Base-by-base conservation (phyloP, 805 yeast genomes). In the Yamadazyma olivae region DNA sequence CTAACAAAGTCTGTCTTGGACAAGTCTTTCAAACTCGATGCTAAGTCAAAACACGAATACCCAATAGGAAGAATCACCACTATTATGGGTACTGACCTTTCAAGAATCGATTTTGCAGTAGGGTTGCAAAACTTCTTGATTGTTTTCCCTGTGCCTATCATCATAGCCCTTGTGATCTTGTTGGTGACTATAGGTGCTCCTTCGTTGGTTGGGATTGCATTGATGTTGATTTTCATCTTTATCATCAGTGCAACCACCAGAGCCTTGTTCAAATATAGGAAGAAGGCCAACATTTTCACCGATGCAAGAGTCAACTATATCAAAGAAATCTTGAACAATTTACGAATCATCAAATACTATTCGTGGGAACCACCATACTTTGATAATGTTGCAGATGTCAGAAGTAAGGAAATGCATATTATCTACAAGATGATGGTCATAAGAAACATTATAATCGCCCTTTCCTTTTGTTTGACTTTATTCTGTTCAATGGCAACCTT, bases 281-380 rank as follows among this genome's bases (percentile, higher is more conserved):
- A 59, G 19, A 55, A 57, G 12, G 79, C 87, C 7, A 77, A 77
- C 40, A 61, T 61, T 1, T 75, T 64, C 51, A 90, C 96, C 2
- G 98, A 90, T 56, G 58, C 67, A 15, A 78, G 98, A 51, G 85
- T 90, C 16, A 70, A 77, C 29, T 69, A 75, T 33, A 79, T 88
- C 56, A 82, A 85, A 45, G 97, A 90, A 57, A 75, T 88, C 23
- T 66, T 90, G 42, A 78, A 75, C 50, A 79, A 83, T 45, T 74
- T 90, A 71, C 85, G 84, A 51, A 72, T 81, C 55, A 85, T 90
- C 57, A 90, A 90, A 63, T 83, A 75, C 55, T 90, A 89, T 55
- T 85, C 95, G 0, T 90, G 96, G 96, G 97, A 90, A 61, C 67
- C 67, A 18, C 88, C 96, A 0, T 90, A 87, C 54, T 69, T 69